Percentiles rank a stretch among this genome's conserved stretches.
These are phyloP conservation scores for Xylaria sp. DNA, from an alignment of 495 filamentous ascomycete genomes.

Conservation along the genomic window DNA sequence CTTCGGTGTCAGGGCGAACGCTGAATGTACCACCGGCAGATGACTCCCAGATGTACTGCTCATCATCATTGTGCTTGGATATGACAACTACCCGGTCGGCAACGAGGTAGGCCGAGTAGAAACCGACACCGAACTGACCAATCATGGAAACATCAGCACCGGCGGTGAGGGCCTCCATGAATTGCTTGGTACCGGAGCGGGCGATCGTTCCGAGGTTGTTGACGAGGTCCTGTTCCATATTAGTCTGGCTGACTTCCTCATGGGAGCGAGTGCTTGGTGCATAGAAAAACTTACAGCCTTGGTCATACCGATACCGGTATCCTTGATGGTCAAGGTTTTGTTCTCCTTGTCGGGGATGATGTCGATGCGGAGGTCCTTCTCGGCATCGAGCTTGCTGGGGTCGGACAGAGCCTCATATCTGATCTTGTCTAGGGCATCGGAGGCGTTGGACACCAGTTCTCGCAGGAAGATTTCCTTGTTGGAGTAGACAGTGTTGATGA, in stretches of 20 bases:
- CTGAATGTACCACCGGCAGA: constrained; percentile 97
- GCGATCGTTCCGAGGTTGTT: constrained; percentile 99
- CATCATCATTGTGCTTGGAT: constrained; percentile 99
- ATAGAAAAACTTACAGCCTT: constrained; percentile 80
- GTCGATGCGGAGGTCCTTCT: constrained; percentile 97
- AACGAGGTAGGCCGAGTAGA: constrained; percentile 99
- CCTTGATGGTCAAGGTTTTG: constrained; percentile 96
- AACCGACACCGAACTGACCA: constrained; percentile 99
- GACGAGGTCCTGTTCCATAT: constrained; percentile 77
- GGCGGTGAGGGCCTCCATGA: constrained; percentile 98
- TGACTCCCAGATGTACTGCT: constrained; percentile 99
- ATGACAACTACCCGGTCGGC: constrained; percentile 94
- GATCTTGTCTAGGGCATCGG: constrained; percentile 99
- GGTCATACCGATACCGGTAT: constrained; percentile 99
- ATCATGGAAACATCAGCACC: constrained; percentile 99
- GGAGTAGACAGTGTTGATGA: constrained; percentile 99
- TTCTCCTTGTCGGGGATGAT: constrained; percentile 95
- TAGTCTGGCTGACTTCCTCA: constrained; percentile 28
- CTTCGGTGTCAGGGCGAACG: constrained; percentile 87
- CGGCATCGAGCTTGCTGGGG: constrained; percentile 91
- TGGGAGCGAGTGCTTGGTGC: not conserved
- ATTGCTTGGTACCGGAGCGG: constrained; percentile 99
- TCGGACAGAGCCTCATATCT: constrained; percentile 97
- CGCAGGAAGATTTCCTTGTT: constrained; percentile 99
- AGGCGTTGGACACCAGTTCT: constrained; percentile 97